Base-by-base conservation (phyloP, 2,329 filamentous ascomycete species). In the Intubia oerlemansii region DNA sequence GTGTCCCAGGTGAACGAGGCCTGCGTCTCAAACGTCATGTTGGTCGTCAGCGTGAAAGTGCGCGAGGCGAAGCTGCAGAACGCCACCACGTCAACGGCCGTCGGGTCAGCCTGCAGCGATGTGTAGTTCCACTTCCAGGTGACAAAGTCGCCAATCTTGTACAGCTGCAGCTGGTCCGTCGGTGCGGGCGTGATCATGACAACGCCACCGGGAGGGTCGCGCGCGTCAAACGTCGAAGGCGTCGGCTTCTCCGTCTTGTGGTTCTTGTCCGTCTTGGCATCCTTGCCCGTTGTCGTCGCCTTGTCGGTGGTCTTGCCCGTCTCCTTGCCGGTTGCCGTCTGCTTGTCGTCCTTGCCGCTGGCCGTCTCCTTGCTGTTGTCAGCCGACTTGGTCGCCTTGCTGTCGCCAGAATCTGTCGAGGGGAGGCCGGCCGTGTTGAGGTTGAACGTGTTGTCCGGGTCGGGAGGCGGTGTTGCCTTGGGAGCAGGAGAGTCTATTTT, bases 111-210 rank as follows among this genome's bases (percentile, higher is more conserved):
- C 31, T 56, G 52, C 17, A 75, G 45, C 25, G 59, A 59, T 4
- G 69, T 74, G 51, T 72, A 74, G 49, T 73, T 73, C 66, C 67
- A 75, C 26, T 49, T 57, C 47, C 63, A 67, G 10, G 65, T 72
- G 24, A 71, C 51, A 25, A 52, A 52, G 41, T 70, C 58, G 35
- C 63, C 61, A 35, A 73, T 66, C 42, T 66, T 66, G 55, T 64
- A 71, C 23, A 68, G 53, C 33, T 58, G 52, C 8, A 54, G 52
- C 16, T 53, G 51, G 9, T 47, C 43, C 4, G 51, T 53, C 6
- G 52, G 45, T 8, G 19, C 19, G 1, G 68, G 68, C 2, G 53
- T 58, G 25, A 62, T 38, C 52, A 73, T 61, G 26, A 52, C 49
- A 21, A 70, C 53, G 29, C 54, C 50, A 28, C 62, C 68, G 3